phyloP scores from a whole-genome alignment of 2,329 filamentous ascomycete genomes.

The Clarireedia hainanense region DNA sequence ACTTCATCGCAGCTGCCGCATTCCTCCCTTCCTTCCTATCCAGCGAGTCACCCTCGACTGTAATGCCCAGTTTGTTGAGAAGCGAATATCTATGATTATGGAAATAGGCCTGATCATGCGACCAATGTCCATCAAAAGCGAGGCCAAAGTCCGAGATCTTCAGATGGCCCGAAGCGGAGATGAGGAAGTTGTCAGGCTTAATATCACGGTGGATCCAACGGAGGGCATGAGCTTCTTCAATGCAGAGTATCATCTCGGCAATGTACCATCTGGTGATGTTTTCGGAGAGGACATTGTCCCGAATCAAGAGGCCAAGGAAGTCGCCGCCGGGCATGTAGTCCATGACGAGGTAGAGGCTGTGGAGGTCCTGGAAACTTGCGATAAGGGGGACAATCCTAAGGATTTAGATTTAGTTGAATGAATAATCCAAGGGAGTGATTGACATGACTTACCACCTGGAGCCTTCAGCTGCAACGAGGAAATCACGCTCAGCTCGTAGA shows the following conservation, averaged over 20 bases:
- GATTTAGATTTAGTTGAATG: slow-evolving; percentile 5
- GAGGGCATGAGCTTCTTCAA: slow-evolving; percentile 84
- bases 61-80: slow-evolving; percentile 66
- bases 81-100: slow-evolving; percentile 74
- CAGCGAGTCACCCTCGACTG: slow-evolving; percentile 63
- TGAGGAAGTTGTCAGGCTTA: slow-evolving; percentile 95
- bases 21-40: slow-evolving; percentile 52
- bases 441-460: slow-evolving; percentile 57
- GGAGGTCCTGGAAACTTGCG: slow-evolving; percentile 79
- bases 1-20: slow-evolving; percentile 33
- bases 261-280: slow-evolving; percentile 76
- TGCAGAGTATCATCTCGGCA: slow-evolving; percentile 91
- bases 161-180: slow-evolving; percentile 78
- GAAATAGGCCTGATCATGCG: slow-evolving; percentile 82
- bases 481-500: slow-evolving; percentile 82
- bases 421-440: neutral
- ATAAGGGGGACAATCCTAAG: slow-evolving; percentile 75
- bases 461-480: slow-evolving; percentile 81
- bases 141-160: slow-evolving; percentile 97
- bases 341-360: slow-evolving; percentile 88
- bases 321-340: slow-evolving; percentile 97
- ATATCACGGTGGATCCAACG: slow-evolving; percentile 92
- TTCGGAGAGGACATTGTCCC: slow-evolving; percentile 77
- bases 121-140: slow-evolving; percentile 92
- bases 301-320: slow-evolving; percentile 78